Evolutionary conservation across 192 early-diverging fungal genomes (phyloP), one percentile per base, ranked within the genome.

Genomic region (Lunasporangiospora selenospora): DNA sequence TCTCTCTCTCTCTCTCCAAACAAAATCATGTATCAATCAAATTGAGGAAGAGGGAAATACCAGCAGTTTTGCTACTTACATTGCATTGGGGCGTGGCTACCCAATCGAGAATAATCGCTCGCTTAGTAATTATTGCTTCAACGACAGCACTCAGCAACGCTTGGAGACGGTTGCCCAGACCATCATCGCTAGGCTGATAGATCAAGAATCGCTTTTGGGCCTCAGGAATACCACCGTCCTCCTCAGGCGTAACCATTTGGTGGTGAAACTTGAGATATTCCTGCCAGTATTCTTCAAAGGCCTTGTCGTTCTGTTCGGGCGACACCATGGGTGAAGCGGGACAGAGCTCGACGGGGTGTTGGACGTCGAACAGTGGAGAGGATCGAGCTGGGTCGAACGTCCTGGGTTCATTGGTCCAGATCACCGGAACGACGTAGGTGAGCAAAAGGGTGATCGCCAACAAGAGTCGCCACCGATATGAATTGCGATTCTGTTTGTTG

Each of bases 101-200:
- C 60, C 69, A 73, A 61, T 73, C 69, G 7, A 63, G 41, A 37
- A 73, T 42, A 36, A 73, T 58, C 13, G 69, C 69, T 40, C 69
- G 69, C 0, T 55, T 53, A 32, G 47, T 63, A 2, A 73, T 29
- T 61, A 73, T 73, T 6, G 54, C 69, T 49, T 63, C 34, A 8
- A 73, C 69, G 0, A 73, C 69, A 40, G 69, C 43, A 16, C 69
- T 73, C 37, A 73, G 11, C 40, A 73, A 29, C 1, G 69, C 60
- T 43, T 73, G 69, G 33, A 73, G 27, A 4, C 69, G 59, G 31
- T 73, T 73, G 21, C 69, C 69, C 12, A 73, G 37, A 8, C 69
- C 69, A 53, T 73, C 69, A 38, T 73, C 69, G 27, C 60, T 63
- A 12, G 69, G 69, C 37, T 73, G 69, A 41, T 58, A 73, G 16